Evolutionary conservation across 306 rosid genomes (phyloP).

Genomic region (Betula pendula): DNA sequence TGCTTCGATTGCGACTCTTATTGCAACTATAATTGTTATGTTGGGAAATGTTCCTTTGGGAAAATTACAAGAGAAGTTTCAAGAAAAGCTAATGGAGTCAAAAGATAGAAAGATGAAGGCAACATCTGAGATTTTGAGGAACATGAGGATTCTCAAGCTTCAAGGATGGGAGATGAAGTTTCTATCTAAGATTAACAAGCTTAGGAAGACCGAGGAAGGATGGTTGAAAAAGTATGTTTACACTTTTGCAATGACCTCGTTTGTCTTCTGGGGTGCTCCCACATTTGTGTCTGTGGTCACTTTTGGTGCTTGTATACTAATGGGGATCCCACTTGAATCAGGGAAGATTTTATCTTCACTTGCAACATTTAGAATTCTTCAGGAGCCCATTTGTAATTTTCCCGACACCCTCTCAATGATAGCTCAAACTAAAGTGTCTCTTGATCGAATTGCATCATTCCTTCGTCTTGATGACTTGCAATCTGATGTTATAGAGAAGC

Average conservation of each 20-base stretch:
- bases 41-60: slow-evolving; percentile 53
- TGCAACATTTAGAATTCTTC: slow-evolving; percentile 52
- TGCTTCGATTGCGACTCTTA: slow-evolving; percentile 47
- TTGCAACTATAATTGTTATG: slow-evolving; percentile 47
- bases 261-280: slow-evolving; percentile 53
- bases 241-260: slow-evolving; percentile 27
- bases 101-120: slow-evolving; percentile 58
- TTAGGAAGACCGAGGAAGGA: slow-evolving; percentile 41
- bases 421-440: slow-evolving; percentile 53
- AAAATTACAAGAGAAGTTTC: slow-evolving; percentile 43
- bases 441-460: slow-evolving; percentile 51
- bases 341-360: slow-evolving; percentile 59
- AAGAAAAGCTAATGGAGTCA: slow-evolving; percentile 51
- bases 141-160: slow-evolving; percentile 65
- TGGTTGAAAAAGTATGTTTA: slow-evolving; percentile 50
- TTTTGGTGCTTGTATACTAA: slow-evolving; percentile 44
- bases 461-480: slow-evolving; percentile 49
- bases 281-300: slow-evolving; percentile 52
- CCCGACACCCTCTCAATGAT: slow-evolving; percentile 49
- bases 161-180: slow-evolving; percentile 77
- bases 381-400: slow-evolving; percentile 40
- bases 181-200: slow-evolving; percentile 36
- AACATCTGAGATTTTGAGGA: slow-evolving; percentile 59
- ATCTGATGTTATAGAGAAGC: slow-evolving; percentile 39
- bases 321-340: slow-evolving; percentile 53